These are phyloP conservation scores for Kingdonia uniflora DNA, from an alignment of 164 flowering plant species.

Conservation along the genomic window DNA sequence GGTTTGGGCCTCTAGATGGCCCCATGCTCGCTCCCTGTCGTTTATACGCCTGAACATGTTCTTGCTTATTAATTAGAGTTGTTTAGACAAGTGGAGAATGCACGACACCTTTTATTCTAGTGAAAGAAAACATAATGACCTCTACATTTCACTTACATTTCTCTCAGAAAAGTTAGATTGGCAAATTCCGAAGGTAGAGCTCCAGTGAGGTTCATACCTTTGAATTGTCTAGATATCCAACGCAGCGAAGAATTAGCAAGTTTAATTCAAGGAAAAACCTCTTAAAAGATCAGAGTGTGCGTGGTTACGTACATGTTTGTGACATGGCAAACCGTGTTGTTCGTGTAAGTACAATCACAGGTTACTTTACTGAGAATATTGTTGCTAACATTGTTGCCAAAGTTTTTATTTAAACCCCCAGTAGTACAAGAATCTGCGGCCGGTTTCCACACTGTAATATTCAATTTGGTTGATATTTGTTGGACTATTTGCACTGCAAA, in stretches of 20 bases:
- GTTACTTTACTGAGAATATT: conserved; percentile 23
- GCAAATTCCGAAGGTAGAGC: conserved; percentile 58
- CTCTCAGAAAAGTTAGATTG: conserved; percentile 38
- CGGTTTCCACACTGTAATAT: conserved; percentile 18
- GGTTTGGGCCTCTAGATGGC: neutral
- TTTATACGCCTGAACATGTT: neutral
- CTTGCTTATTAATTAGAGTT: too few species aligned
- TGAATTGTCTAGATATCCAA: conserved; percentile 34
- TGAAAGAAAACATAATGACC: neutral
- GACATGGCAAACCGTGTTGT: conserved; percentile 27
- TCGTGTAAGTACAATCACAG: conserved; percentile 29
- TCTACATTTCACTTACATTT: conserved; percentile 44
- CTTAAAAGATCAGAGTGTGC: too few species aligned
- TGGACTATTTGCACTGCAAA: conserved; percentile 21
- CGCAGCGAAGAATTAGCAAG: too few species aligned
- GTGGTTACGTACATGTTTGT: conserved; percentile 15
- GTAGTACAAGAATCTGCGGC: conserved; percentile 17
- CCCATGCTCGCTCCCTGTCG: neutral
- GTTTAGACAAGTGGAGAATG: too few species aligned
- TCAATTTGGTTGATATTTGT: conserved; percentile 16
- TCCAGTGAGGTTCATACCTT: conserved; percentile 49
- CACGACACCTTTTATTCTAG: neutral
- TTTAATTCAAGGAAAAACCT: too few species aligned
- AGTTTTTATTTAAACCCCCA: conserved; percentile 7
- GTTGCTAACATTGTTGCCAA: rapidly evolving